A percentile compares a stretch with the other conserved stretches of the same genome.
Evolutionary conservation across 139 green algal species (phyloP).

Genomic region (Chlamydomonas sp.): DNA sequence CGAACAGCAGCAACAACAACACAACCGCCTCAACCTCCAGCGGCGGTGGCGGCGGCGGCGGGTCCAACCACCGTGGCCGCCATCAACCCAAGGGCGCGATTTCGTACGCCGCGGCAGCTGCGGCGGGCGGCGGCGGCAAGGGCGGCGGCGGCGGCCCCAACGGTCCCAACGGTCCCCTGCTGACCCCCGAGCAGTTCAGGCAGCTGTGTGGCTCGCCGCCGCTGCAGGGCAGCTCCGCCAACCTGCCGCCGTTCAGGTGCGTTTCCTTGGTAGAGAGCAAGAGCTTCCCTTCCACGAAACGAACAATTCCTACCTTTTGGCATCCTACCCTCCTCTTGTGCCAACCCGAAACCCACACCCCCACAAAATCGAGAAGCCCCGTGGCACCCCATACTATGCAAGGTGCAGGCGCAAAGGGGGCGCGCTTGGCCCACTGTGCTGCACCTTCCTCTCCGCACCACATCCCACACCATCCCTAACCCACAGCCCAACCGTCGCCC

Average conservation of each 20-base stretch:
- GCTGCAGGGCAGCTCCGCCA: slow-evolving; percentile 41
- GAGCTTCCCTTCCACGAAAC: too few relatives aligned
- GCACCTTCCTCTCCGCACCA: background rate
- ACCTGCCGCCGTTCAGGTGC: slow-evolving; percentile 19
- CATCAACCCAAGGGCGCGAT: background rate
- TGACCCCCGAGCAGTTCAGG: slow-evolving; percentile 65
- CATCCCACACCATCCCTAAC: background rate
- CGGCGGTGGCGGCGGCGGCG: background rate
- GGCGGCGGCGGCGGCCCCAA: background rate
- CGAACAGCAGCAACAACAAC: too few relatives aligned
- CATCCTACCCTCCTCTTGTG: too few relatives aligned
- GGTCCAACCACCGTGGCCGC: background rate
- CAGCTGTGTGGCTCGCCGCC: slow-evolving; percentile 66
- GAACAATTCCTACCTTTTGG: too few relatives aligned
- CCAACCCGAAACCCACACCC: too few relatives aligned
- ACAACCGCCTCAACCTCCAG: background rate
- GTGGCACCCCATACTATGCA: too few relatives aligned
- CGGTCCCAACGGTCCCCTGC: slow-evolving; percentile 29
- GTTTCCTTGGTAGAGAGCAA: background rate
- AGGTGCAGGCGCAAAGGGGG: too few relatives aligned
- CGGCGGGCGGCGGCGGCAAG: background rate
- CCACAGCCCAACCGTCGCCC: too few relatives aligned
- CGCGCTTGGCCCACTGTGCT: too few relatives aligned
- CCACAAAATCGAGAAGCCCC: too few relatives aligned
- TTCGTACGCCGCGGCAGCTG: background rate